phyloP scores from a whole-genome alignment of 371 early-diverging fungal species.

The Rhizopus stolonifer region DNA sequence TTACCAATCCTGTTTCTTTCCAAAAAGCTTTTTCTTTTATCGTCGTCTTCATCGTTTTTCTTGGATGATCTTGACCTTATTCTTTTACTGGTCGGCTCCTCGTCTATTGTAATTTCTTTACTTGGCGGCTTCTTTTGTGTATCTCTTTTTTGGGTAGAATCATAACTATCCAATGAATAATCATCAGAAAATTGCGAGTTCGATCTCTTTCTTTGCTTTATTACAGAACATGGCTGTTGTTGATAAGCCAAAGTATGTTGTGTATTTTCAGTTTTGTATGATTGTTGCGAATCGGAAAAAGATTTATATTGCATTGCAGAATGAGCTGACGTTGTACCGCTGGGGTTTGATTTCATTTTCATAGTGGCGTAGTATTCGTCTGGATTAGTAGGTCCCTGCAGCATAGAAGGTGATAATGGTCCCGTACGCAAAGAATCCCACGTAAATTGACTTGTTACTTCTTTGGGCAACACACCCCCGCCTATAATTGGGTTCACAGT shows the following conservation, averaged over 20 bases:
- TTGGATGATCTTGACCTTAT: constrained; percentile 1
- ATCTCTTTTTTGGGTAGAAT: constrained; percentile 54
- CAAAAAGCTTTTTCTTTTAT: constrained; percentile 70
- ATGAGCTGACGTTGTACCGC: constrained; percentile 8
- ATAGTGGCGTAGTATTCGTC: constrained; percentile 30
- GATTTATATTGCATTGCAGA: too few species aligned
- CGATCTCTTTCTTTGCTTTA: constrained; percentile 22
- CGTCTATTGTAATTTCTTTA: too few species aligned
- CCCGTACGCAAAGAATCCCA: constrained; percentile 75
- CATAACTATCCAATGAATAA: constrained; percentile 19
- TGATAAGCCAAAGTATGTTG: too few species aligned
- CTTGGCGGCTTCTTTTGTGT: too few species aligned
- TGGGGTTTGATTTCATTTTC: neutral
- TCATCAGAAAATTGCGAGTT: constrained; percentile 12
- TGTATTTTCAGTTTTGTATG: neutral
- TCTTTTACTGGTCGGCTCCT: neutral
- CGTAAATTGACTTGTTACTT: constrained; percentile 48
- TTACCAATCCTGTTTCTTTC: constrained; percentile 77
- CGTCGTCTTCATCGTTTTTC: constrained; percentile 55
- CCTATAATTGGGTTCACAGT: constrained; percentile 36
- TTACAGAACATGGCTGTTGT: too few species aligned
- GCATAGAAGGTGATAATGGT: constrained; percentile 76
- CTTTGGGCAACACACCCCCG: constrained; percentile 43
- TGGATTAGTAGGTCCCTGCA: constrained; percentile 65
- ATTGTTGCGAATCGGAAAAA: too few species aligned